Percentiles rank a stretch among this genome's conserved stretches.
Conservation (phyloP, 352 stramenopile genomes). For the Phytopythium boreale region DNA sequence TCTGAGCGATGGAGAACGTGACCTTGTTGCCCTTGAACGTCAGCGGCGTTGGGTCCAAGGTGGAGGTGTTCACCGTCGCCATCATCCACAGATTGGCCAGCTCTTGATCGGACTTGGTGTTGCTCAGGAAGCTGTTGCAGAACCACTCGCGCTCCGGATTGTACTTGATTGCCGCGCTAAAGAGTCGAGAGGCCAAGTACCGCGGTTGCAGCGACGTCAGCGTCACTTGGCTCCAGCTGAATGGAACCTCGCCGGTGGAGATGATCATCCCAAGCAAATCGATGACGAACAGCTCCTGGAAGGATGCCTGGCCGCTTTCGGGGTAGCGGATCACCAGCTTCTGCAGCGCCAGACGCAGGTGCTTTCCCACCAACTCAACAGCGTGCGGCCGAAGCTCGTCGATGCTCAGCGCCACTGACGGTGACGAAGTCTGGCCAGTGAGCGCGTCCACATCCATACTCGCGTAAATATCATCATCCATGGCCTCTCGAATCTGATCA, state of each 20-base stretch:
- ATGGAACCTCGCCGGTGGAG: conserved; percentile 53
- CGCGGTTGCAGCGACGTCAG: conserved; percentile 34
- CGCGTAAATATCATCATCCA: conserved; percentile 39
- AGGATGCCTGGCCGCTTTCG: conserved; percentile 17
- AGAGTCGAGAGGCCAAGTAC: conserved; percentile 53
- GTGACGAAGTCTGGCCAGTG: conserved; percentile 4
- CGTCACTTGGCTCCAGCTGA: conserved; percentile 54
- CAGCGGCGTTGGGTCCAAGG: conserved; percentile 17
- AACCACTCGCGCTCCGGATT: conserved; percentile 65
- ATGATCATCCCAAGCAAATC: conserved; percentile 66
- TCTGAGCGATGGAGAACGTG: conserved; percentile 20
- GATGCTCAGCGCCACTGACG: conserved; percentile 16
- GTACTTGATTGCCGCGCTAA: conserved; percentile 59
- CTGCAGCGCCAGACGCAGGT: conserved; percentile 46
- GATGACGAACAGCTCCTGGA: conserved; percentile 60
- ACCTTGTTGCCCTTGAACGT: conserved; percentile 15
- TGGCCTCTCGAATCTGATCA: conserved; percentile 6
- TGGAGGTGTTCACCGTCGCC: conserved; percentile 54
- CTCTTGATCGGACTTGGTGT: conserved; percentile 50
- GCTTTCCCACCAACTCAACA: conserved; percentile 24
- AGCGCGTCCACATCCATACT: conserved; percentile 38
- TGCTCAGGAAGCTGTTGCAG: conserved; percentile 53
- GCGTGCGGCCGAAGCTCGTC: conserved; percentile 22
- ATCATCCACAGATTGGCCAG: conserved; percentile 60
- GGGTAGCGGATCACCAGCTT: conserved; percentile 57